Base-by-base conservation (phyloP, 176 grass and related monocot genomes). In the Pontederia crassipes region DNA sequence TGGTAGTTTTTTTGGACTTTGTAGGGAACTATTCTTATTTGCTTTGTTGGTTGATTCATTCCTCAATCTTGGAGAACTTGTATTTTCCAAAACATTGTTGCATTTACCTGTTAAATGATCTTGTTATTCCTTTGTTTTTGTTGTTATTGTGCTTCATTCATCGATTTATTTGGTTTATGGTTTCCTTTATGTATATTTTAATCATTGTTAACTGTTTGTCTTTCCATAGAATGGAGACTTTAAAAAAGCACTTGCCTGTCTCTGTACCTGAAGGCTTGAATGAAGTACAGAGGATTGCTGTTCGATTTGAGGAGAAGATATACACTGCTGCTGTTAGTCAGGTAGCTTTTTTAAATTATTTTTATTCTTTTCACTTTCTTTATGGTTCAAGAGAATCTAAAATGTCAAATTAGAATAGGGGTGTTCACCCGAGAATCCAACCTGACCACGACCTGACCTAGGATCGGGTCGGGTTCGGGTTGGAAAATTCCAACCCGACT, bases 231-330 rank as follows among this genome's bases (percentile, higher is more conserved):
- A 80, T 85, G 81, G 86, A 88, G 12, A 88, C 87, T 52, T 77
- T 96, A 54, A 88, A 88, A 83, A 96, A 75, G 69, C 83, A 80
- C 14, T 46, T 85, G 45, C 81, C 83, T n/a, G 68, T 88, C 10
- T 84, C 73, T 20, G 78, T 67, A 24, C 77, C 86, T 14, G 86
- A 90, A 8, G 86, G 81, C 1, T 45, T 96, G 47, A 82, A 14
- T 55, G 92, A 90, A 58, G 80, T 96, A 75, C 53, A 83, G 2
- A 80, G 75, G 18, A 90, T 96, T 64, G 92, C 81, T 12, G 76
- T 68, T 24, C 77, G 73, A 12, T 91, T 91, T 48, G 92, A 97
- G 71, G 87, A 91, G 66, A 85, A 73, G 68, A 85, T 85, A 12
- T 91, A 90, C 55, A 71, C 40, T 28, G 62, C 59, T 16, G 92